phyloP scores from a whole-genome alignment of 805 yeast genomes.

The Wickerhamomyces chambardii region DNA sequence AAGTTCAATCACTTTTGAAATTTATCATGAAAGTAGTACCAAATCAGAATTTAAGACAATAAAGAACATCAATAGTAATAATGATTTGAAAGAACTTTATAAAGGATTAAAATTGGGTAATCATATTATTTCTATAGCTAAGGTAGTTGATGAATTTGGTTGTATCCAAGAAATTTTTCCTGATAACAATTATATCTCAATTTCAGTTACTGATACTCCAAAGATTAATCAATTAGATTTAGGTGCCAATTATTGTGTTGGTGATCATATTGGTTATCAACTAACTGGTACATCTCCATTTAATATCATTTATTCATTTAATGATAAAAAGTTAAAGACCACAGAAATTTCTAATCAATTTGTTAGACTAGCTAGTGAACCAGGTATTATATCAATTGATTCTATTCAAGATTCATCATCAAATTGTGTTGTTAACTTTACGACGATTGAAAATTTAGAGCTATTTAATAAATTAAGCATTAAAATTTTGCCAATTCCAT shows the following conservation, averaged over 20 bases:
- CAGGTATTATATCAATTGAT: conserved; percentile 65
- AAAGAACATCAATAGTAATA: conserved; percentile 28
- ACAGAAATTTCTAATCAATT: conserved; percentile 39
- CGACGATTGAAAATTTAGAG: conserved; percentile 24
- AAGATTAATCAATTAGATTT: conserved; percentile 40
- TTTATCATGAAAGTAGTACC: conserved; percentile 55
- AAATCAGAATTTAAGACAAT: conserved; percentile 37
- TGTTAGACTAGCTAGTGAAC: conserved; percentile 66
- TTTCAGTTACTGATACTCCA: conserved; percentile 74
- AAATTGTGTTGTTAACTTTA: conserved; percentile 60
- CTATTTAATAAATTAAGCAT: conserved; percentile 24
- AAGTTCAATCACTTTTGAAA: conserved; percentile 43
- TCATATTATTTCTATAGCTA: conserved; percentile 49
- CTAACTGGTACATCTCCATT: conserved; percentile 79
- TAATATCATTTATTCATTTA: conserved; percentile 64
- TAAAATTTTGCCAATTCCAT: conserved; percentile 49
- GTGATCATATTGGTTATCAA: conserved; percentile 75
- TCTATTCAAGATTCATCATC: conserved; percentile 70
- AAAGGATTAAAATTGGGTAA: conserved; percentile 58
- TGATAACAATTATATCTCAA: conserved; percentile 33
- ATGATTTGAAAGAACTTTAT: conserved; percentile 34
- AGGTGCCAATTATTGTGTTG: conserved; percentile 69
- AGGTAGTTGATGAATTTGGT: conserved; percentile 60
- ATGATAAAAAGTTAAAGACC: conserved; percentile 50
- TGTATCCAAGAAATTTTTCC: conserved; percentile 43